Conservation (phyloP, 2,329 filamentous ascomycete species). For the Neofusicoccum kwambonambiense region DNA sequence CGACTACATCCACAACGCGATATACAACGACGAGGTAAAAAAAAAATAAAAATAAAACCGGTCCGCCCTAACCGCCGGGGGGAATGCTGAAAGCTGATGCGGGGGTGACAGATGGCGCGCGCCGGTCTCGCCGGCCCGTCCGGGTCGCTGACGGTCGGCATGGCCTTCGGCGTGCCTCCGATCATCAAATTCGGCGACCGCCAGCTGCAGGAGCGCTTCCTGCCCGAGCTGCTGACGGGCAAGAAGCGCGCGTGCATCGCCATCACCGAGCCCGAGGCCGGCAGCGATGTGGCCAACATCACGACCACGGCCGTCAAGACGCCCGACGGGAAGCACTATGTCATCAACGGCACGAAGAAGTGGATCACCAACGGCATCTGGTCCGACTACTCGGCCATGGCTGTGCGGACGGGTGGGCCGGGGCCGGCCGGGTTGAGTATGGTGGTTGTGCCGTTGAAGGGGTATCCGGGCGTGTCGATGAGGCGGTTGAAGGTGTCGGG, state of each 20-base stretch:
- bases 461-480: slow-evolving; percentile 65
- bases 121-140: slow-evolving; percentile 63
- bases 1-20: slow-evolving; percentile 68
- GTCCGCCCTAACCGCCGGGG: no score
- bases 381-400: slow-evolving; percentile 68
- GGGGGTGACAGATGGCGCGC: slow-evolving; percentile 54
- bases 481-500: slow-evolving; percentile 66
- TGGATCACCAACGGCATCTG: slow-evolving; percentile 77
- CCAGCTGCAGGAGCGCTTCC: slow-evolving; percentile 62
- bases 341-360: slow-evolving; percentile 76
- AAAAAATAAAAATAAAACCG: no score
- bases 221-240: slow-evolving; percentile 67
- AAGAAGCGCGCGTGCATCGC: slow-evolving; percentile 71
- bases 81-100: no score
- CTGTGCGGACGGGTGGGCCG: slow-evolving; percentile 68
- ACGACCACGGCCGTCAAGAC: slow-evolving; percentile 64
- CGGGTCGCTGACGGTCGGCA: slow-evolving; percentile 66
- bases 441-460: slow-evolving; percentile 68
- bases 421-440: slow-evolving; percentile 64
- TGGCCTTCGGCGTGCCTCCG: slow-evolving; percentile 70
- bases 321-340: slow-evolving; percentile 63
- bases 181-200: slow-evolving; percentile 66
- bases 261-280: slow-evolving; percentile 74
- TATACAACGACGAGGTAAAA: slow-evolving; percentile 65
- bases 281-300: slow-evolving; percentile 72